phyloP scores from a whole-genome alignment of 176 grass and related monocot genomes.

The Oryza australiensis region DNA sequence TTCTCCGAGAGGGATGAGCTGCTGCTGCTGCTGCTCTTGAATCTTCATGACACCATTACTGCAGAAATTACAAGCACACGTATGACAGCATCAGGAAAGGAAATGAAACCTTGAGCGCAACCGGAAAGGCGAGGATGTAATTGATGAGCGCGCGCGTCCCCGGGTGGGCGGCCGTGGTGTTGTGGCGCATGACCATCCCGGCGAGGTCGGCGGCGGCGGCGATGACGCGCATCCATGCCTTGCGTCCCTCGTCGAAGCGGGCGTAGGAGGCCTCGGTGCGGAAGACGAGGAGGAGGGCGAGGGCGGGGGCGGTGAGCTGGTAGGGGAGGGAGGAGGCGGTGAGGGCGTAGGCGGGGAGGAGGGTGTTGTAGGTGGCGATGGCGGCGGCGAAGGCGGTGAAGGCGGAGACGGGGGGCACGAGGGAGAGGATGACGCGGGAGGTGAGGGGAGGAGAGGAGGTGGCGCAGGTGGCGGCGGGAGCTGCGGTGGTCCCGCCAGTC shows the following conservation, averaged over 20 bases:
- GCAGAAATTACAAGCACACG: not conserved
- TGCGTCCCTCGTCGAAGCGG: conserved; percentile 77
- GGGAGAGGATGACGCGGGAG: conserved; percentile 89
- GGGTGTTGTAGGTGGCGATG: conserved; percentile 79
- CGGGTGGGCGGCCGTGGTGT: not conserved
- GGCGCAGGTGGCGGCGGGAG: conserved; percentile 81
- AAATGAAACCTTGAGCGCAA: conserved; percentile 70
- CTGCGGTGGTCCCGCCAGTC: conserved; percentile 82
- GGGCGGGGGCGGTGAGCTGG: conserved; percentile 81
- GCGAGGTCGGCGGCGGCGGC: conserved; percentile 64
- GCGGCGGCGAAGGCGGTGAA: conserved; percentile 77
- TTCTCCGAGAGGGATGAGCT: too few relatives aligned
- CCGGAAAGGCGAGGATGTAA: conserved; percentile 87
- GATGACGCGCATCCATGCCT: conserved; percentile 81
- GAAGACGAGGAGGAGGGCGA: conserved; percentile 92
- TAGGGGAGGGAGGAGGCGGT: conserved; percentile 72
- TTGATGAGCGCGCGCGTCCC: conserved; percentile 51
- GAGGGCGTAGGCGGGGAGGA: conserved; percentile 56
- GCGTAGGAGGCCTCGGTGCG: conserved; percentile 96
- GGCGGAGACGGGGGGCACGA: conserved; percentile 72
- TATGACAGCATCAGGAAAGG: not conserved
- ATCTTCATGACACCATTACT: not conserved
- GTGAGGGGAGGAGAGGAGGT: conserved; percentile 69
- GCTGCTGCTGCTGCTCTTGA: not conserved
- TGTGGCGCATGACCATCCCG: conserved; percentile 50